Evolutionary conservation across 1,139 yeast genomes (phyloP), one percentile per base, ranked within the genome.

Genomic region (Scheffersomyces quercinus): DNA sequence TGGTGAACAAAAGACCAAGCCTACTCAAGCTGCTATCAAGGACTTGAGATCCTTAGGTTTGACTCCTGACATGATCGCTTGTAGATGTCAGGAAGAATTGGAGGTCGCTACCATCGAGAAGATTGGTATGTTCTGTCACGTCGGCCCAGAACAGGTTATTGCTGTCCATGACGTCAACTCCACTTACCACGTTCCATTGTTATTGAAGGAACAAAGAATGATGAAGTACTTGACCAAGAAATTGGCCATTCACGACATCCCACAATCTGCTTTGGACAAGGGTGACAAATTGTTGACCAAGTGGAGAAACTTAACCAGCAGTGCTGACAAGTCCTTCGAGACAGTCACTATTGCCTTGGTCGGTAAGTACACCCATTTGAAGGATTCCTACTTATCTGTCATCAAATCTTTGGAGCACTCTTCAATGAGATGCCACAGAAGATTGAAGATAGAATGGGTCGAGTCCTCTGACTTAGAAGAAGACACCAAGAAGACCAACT

Each of bases 71-170:
- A 86, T 93, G 82, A 89, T 93, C 71, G 99, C 98, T 46, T 93
- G 98, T 75, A 84, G 99, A 75, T 93, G 99, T 75, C 80, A 89
- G 48, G 88, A 87, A 56, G 81, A 81, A 60, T 79, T 93, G 59
- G 96, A 88, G 59, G 73, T 72, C 44, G 82, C 91, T 52, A 90
- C 97, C 31, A 88, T 86, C 62, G 95, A 88, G 52, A 93, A 93
- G 72, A 93, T 93, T 62, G 95, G 97, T 48, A 93, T 95, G 99
- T 93, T 93, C 73, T 93, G 99, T 70, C 99, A 95, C 63, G 99
- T 93, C 55, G 98, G 97, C 20, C 90, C 96, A 20, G 90, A 91
- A 46, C 99, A 95, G 71, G 99, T 93, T 42, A 80, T 95, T 58
- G 97, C 96, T 41, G 97, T 93, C 46, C 96, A 91, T 63, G 99